Conservation (phyloP, 768 basidiomycete genomes). For the Leccinellum rugosiceps region DNA sequence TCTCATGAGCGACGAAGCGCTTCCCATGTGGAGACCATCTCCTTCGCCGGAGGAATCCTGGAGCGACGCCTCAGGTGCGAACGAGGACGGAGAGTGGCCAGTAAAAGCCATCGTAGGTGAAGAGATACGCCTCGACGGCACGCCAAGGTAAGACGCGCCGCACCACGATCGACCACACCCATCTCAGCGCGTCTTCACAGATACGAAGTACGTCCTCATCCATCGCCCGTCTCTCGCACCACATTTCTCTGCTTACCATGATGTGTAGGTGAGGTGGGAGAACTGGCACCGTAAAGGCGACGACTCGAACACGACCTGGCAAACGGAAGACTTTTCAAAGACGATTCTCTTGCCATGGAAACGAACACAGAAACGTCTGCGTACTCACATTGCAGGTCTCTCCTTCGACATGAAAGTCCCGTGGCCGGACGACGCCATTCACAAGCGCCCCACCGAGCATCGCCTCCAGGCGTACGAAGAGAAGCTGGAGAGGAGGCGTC, state of each 20-base stretch:
- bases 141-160: slow-evolving; percentile 17
- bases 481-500: slow-evolving; percentile 31
- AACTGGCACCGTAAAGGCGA: slow-evolving; percentile 51
- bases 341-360: slow-evolving; percentile 34
- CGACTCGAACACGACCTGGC: slow-evolving; percentile 56
- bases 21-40: slow-evolving; percentile 27
- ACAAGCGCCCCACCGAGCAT: slow-evolving; percentile 41
- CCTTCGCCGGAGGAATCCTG: slow-evolving; percentile 30
- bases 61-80: slow-evolving; percentile 31
- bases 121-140: slow-evolving; percentile 31
- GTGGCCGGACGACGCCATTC: slow-evolving; percentile 41
- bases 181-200: slow-evolving; percentile 17
- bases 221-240: not conserved
- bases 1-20: not conserved
- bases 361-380: slow-evolving; percentile 27
- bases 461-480: slow-evolving; percentile 45
- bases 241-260: not conserved
- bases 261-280: slow-evolving; percentile 47
- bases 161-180: not conserved
- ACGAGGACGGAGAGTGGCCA: slow-evolving; percentile 32
- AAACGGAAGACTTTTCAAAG: slow-evolving; percentile 24
- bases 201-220: slow-evolving; percentile 28
- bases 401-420: slow-evolving; percentile 38
- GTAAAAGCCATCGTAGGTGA: slow-evolving; percentile 29
- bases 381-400: slow-evolving; percentile 27